These are phyloP conservation scores for Abrus pulchellus DNA, from an alignment of 306 rosid species.

Conservation along the genomic window DNA sequence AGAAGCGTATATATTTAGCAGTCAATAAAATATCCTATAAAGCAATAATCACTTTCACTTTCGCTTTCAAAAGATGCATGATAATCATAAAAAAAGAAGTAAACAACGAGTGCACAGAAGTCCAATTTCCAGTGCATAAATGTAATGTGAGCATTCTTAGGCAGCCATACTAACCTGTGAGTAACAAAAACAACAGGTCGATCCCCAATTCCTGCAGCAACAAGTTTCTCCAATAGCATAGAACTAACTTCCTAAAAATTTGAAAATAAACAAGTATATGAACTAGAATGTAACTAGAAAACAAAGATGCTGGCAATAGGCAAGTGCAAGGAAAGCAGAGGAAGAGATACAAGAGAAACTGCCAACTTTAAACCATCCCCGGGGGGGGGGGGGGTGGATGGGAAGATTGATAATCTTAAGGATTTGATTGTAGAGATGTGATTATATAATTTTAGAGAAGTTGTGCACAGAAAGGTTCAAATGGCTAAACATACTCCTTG, in stretches of 20 bases:
- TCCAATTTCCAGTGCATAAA: conserved; percentile 1
- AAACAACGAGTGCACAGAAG: conserved; percentile 12
- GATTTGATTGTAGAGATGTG: not conserved
- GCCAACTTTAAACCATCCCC: not conserved
- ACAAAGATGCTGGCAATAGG: conserved; percentile 24
- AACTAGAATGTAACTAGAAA: conserved; percentile 40
- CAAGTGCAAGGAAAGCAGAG: conserved; percentile 27
- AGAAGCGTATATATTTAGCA: not conserved
- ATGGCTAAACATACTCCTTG: conserved; percentile 21
- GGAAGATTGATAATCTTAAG: conserved; percentile 11
- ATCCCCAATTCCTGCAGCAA: conserved; percentile 93
- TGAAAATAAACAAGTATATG: conserved; percentile 44
- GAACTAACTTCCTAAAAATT: conserved; percentile 93
- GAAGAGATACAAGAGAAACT: conserved; percentile 31
- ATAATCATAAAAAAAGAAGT: conserved; percentile 15
- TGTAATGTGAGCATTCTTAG: not conserved
- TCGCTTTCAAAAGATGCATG: conserved; percentile 9
- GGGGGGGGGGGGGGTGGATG: not conserved
- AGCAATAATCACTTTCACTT: not conserved
- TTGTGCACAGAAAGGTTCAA: conserved; percentile 15
- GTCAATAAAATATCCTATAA: conserved; percentile 18
- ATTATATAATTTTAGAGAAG: conserved; percentile 26
- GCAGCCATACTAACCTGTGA: conserved; percentile 74
- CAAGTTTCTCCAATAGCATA: conserved; percentile 88
- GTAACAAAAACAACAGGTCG: conserved; percentile 94